Conservation (phyloP, 164 flowering plant genomes). For the Berberis thunbergii region DNA sequence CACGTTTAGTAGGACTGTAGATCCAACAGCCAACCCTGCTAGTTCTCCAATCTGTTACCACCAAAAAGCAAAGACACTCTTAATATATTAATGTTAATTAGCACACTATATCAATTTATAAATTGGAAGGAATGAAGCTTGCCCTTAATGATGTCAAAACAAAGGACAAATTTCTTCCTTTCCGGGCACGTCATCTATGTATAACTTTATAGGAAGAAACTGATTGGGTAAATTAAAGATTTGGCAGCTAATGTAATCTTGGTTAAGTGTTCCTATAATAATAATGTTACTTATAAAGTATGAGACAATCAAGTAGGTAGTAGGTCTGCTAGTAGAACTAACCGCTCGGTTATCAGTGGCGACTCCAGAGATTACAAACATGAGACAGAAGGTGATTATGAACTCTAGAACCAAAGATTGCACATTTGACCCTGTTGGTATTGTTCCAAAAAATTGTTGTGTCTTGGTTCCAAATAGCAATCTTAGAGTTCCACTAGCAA, state of each 20-base stretch:
- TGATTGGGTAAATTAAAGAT: background rate
- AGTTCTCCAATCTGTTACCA: conserved; percentile 72
- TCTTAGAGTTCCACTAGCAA: conserved; percentile 56
- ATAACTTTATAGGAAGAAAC: background rate
- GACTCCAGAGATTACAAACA: conserved; percentile 72
- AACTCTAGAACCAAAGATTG: conserved; percentile 59
- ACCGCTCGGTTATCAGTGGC: conserved; percentile 75
- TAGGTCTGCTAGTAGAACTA: conserved; percentile 7
- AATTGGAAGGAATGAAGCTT: too few species aligned
- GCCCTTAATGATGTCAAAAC: too few species aligned
- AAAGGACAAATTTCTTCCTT: too few species aligned
- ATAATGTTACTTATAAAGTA: background rate
- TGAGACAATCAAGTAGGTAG: background rate
- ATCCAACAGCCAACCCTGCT: conserved; percentile 80
- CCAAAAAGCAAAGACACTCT: background rate
- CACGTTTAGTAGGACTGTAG: conserved; percentile 62
- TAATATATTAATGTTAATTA: too few species aligned
- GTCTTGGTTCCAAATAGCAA: conserved; percentile 31
- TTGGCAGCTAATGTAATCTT: too few species aligned
- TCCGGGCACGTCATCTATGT: too few species aligned
- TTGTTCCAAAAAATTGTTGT: conserved; percentile 37
- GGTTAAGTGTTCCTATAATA: too few species aligned
- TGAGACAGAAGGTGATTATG: conserved; percentile 64
- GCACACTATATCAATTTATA: too few species aligned
- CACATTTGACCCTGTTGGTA: conserved; percentile 38